Base-by-base conservation (phyloP, 2,329 filamentous ascomycete genomes). In the Pseudogymnoascus sp. region DNA sequence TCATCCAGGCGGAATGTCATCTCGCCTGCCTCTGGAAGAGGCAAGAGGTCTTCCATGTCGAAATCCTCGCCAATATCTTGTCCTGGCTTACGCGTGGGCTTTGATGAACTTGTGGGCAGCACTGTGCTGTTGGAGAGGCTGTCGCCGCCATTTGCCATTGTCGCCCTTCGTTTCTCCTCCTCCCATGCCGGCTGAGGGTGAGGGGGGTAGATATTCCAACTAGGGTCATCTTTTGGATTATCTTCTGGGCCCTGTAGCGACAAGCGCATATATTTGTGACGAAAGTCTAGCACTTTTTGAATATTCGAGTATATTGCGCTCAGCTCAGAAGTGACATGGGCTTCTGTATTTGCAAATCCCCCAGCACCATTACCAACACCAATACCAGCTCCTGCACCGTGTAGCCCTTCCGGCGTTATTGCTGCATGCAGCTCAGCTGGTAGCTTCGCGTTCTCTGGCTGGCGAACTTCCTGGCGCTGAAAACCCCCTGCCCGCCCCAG, bases 11-110 rank as follows among this genome's bases (percentile, higher is more conserved):
- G 83, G 75, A 89, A 99, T 0, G 82, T 84, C 83, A 91, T 87
- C 66, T 87, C 84, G 54, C 87, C 87, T 29, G 84, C 74, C 2
- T 80, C 83, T 0, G 93, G 91, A 1, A 96, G 77, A 0, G 93
- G 91, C 62, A 90, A 74, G 34, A 91, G 74, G 68, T 96, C 90
- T 1, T 88, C 83, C 73, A 96, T 84, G 66, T 91, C 83, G 72
- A 99, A 99, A 73, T 97, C 93, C 71, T 93, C 90, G 10, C 95
- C 95, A 70, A 97, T 91, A 71, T 96, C 86, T 69, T 93, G 84
- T 2, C 93, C 93, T 69, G 90, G 89, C 75, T 97, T 97, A 69
- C 93, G 85, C 68, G 77, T 87, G 71, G 68, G 65, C 69, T 73
- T 62, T 62, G 42, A 12, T 34, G 21, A 5, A 60, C 11, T 39